Percentiles rank a stretch among this genome's conserved stretches.
Evolutionary conservation across 305 asterid species (phyloP).

Genomic region (Fraxinus sp.): DNA sequence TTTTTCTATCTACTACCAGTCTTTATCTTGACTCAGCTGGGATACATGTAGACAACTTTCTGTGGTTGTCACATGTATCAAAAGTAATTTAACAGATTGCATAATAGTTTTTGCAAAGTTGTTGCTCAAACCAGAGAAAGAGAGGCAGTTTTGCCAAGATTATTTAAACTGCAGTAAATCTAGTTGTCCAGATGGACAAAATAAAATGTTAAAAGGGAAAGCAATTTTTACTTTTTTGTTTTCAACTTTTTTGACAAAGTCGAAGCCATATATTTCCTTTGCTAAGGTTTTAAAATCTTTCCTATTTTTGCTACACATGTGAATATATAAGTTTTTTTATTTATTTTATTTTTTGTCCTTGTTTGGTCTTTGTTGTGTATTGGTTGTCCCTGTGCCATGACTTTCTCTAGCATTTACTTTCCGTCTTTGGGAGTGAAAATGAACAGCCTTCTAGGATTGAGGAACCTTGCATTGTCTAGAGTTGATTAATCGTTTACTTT

Average conservation of each 20-base stretch:
- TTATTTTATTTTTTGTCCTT: background rate
- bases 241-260: background rate
- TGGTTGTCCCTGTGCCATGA: background rate
- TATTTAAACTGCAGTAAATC: background rate
- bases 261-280: background rate
- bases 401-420: background rate
- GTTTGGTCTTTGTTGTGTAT: background rate
- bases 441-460: background rate
- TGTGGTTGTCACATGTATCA: background rate
- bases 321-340: background rate
- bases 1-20: background rate
- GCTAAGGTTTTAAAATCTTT: background rate
- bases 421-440: background rate
- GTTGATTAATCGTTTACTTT: background rate
- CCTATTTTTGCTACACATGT: background rate
- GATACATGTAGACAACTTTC: background rate
- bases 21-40: background rate
- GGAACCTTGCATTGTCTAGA: background rate
- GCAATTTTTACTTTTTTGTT: background rate
- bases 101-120: background rate
- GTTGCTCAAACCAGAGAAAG: background rate
- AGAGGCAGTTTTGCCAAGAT: background rate
- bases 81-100: background rate
- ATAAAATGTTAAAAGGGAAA: background rate
- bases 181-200: background rate